Base-by-base conservation (phyloP, 495 filamentous ascomycete genomes). In the Tuber melanosporum region DNA sequence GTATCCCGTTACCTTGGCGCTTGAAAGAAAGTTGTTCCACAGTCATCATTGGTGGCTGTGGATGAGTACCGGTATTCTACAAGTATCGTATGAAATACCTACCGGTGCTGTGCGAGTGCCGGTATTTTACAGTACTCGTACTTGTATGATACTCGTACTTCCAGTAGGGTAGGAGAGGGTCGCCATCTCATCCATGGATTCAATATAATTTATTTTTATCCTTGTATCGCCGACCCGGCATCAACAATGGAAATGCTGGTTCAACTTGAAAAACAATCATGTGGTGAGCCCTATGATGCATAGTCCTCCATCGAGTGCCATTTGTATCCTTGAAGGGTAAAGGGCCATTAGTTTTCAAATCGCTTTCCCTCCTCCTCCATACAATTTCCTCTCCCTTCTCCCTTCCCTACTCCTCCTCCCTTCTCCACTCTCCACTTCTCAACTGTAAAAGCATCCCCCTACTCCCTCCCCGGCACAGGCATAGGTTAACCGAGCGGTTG, bases 401-500 rank as follows among this genome's bases (percentile, higher is more conserved):
- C 47, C 47, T 22, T 22, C 47, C 12, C 47, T 1, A 32, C 32
- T 32, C 32, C 32, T 32, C 32, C 32, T 15, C 12, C 19, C 47
- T 32, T 32, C 57, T 32, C 19, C 47, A 19, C 6, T 22, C 47
- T 2, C 19, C 32, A 32, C 32, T 32, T 46, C n/a, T 57, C n/a
- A 2, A 57, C 22, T 57, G 22, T 70, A 79, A 69, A 69, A 66
- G 36, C 71, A 71, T 32, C 41, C 73, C 76, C 45, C 39, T 41
- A 41, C 39, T 41, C 39, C 32, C 32, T 32, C 32, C 32, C 39
- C 0, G 0, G 4, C 71, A 77, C 72, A 79, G 43, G 39, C 57
- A 45, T 70, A 79, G 71, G 77, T 77, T 77, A 76, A 52, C 71
- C 71, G 71, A 52, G 71, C 71, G 57, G 76, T 66, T 47, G 45